A percentile compares a stretch with the other conserved stretches of the same genome.
Evolutionary conservation across 2,329 filamentous ascomycete species (phyloP).

Genomic region (Calonectria pauciramosa): DNA sequence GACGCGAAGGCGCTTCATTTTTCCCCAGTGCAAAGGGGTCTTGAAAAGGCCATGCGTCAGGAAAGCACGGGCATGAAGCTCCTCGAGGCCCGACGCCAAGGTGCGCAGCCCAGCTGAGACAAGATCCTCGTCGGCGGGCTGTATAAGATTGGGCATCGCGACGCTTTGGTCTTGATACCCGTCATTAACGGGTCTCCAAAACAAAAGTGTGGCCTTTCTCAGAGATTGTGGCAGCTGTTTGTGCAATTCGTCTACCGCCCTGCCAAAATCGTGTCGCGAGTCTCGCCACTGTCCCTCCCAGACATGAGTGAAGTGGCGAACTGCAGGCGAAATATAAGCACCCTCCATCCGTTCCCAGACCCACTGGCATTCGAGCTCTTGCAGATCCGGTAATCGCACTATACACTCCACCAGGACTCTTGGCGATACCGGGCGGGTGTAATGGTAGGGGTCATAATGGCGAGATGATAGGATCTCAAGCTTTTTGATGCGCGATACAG

Average conservation of each 20-base stretch:
- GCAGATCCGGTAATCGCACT: conserved; percentile 10
- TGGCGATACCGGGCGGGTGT: conserved; percentile 5
- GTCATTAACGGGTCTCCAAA: neutral
- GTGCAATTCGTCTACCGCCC: conserved; percentile 7
- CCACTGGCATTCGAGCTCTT: conserved; percentile 1
- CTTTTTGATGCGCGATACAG: neutral
- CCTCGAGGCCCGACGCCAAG: conserved; percentile 9
- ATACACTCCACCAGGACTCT: neutral
- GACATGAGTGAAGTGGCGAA: conserved; percentile 3
- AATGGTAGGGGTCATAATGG: neutral
- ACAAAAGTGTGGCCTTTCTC: neutral
- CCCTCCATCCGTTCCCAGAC: neutral
- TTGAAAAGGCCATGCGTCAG: conserved; percentile 10
- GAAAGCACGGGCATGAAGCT: conserved; percentile 13
- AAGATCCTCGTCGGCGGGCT: conserved; percentile 14
- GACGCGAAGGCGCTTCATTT: conserved; percentile 11
- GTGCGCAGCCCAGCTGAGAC: neutral
- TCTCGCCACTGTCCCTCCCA: conserved; percentile 23
- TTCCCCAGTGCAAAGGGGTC: neutral
- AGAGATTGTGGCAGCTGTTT: conserved; percentile 1
- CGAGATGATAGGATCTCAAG: neutral
- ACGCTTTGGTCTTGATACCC: neutral
- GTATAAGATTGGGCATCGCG: conserved; percentile 13
- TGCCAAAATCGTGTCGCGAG: conserved; percentile 17
- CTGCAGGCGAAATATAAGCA: neutral